Base-by-base conservation (phyloP, 2,329 filamentous ascomycete genomes). In the Penicillium sclerotiorum region DNA sequence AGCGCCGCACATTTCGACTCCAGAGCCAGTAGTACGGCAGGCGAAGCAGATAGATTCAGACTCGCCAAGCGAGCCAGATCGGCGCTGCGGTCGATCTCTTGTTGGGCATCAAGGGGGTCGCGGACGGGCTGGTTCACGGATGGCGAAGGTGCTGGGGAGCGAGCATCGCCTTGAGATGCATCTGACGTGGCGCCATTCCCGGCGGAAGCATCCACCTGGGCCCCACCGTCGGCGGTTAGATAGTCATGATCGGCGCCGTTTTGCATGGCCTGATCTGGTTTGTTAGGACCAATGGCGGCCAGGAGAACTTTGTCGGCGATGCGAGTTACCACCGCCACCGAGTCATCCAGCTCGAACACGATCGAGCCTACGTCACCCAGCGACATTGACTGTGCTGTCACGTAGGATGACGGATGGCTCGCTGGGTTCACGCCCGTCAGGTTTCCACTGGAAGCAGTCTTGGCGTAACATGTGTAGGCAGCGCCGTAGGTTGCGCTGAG, bases 291-390 rank as follows among this genome's bases (percentile, higher is more conserved):
- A 2, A 73, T 66, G 3, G 69, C 71, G 5, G 72, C 72, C 15
- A 74, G 63, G 15, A 74, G 69, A 13, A 74, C 70, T 50, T 73
- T 73, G 46, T 74, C 71, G 23, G 71, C 72, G 43, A 74, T 68
- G 17, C 63, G 65, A 23, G 72, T 74, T 18, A 74, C 70, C 7
- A 74, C 69, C 2, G 72, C 71, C 18, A 73, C 71, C 6, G 64
- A 62, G 43, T 71, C 67, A 30, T 73, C 69, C 4, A 71, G 66
- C 47, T 74, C 71, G 32, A 74, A 74, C 37, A 73, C 69, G 36
- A 74, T 74, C 3, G 72, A 73, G 15, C 72, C 71, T n/a, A 74
- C 71, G 43, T 73, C 68, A 13, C 71, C 72, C 12, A 74, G 58
- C 2, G 72, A 70, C 46, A 73, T 59, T 8, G 72, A 74, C 7